Conservation (phyloP, 352 stramenopile genomes). For the Pythium monospermum region DNA sequence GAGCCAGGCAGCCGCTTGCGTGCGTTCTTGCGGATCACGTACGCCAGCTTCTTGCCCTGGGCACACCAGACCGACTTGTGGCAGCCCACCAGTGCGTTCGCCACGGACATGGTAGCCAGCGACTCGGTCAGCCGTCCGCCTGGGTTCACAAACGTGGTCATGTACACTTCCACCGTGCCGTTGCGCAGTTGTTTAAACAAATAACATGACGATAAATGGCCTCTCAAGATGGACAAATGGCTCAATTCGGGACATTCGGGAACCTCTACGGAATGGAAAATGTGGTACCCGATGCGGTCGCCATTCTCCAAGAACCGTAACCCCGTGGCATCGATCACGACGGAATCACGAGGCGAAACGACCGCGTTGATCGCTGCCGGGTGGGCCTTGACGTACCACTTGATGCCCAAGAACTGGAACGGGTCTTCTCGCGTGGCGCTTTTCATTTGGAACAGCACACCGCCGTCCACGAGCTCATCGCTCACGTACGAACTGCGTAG, state of each 20-base stretch:
- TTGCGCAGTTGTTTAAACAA: slow-evolving; percentile 47
- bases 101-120: slow-evolving; percentile 37
- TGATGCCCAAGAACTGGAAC: slow-evolving; percentile 46
- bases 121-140: slow-evolving; percentile 34
- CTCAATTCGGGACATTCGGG: slow-evolving; percentile 28
- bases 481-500: slow-evolving; percentile 31
- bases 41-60: slow-evolving; percentile 47
- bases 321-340: slow-evolving; percentile 45
- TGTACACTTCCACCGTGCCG: slow-evolving; percentile 36
- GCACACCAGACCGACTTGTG: slow-evolving; percentile 25
- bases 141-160: slow-evolving; percentile 48
- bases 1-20: no score
- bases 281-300: slow-evolving; percentile 34
- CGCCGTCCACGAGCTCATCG: slow-evolving; percentile 35
- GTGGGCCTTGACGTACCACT: slow-evolving; percentile 32
- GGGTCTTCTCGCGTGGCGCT: slow-evolving; percentile 29
- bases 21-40: no score
- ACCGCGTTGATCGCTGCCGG: slow-evolving; percentile 30
- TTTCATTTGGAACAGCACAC: slow-evolving; percentile 40
- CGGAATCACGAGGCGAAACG: slow-evolving; percentile 35
- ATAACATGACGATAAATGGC: slow-evolving; percentile 48
- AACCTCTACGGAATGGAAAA: slow-evolving; percentile 48
- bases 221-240: slow-evolving; percentile 29
- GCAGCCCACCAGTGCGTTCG: slow-evolving; percentile 34
- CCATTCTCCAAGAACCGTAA: slow-evolving; percentile 26